A percentile compares a stretch with the other conserved stretches of the same genome.
Conservation (phyloP, 352 stramenopile species). For the Pythium dissotocum region DNA sequence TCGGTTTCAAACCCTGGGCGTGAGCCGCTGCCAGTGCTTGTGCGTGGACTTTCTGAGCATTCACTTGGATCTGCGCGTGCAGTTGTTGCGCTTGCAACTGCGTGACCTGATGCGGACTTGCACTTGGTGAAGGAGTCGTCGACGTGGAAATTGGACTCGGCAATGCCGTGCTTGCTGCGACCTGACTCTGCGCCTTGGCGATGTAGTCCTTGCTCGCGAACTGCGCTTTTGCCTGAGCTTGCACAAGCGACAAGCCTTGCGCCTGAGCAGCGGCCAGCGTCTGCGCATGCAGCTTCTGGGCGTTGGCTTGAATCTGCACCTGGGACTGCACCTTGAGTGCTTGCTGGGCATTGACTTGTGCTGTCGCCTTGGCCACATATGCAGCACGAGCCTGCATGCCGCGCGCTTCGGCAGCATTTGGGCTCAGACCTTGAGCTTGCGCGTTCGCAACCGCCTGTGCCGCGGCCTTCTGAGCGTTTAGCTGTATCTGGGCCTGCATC, state of each 20-base stretch:
- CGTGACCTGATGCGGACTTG: constrained; percentile 68
- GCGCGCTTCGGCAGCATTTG: constrained; percentile 65
- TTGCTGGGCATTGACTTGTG: constrained; percentile 84
- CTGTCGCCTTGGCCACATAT: constrained; percentile 84
- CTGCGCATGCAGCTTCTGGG: constrained; percentile 86
- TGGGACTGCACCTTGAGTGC: constrained; percentile 85
- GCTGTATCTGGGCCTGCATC: constrained; percentile 83
- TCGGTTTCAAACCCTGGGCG: constrained; percentile 81
- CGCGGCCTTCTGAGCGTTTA: constrained; percentile 83
- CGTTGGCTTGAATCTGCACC: constrained; percentile 89
- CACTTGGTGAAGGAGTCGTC: constrained; percentile 49
- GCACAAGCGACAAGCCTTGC: constrained; percentile 81
- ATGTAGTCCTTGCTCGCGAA: constrained; percentile 91
- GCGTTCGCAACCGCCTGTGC: constrained; percentile 75
- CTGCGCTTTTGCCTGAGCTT: constrained; percentile 86
- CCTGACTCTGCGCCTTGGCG: constrained; percentile 82
- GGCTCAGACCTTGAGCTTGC: constrained; percentile 76
- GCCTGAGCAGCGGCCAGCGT: constrained; percentile 81
- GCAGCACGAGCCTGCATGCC: constrained; percentile 82
- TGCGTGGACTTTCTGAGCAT: constrained; percentile 87
- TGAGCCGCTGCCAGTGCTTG: constrained; percentile 87
- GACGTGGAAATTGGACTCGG: constrained; percentile 44
- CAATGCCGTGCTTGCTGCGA: constrained; percentile 58
- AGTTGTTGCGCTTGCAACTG: constrained; percentile 66
- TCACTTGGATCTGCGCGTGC: constrained; percentile 88